Percentiles rank a stretch among this genome's conserved stretches.
phyloP scores from a whole-genome alignment of 768 basidiomycete genomes.

The Pleurotus sapidus region DNA sequence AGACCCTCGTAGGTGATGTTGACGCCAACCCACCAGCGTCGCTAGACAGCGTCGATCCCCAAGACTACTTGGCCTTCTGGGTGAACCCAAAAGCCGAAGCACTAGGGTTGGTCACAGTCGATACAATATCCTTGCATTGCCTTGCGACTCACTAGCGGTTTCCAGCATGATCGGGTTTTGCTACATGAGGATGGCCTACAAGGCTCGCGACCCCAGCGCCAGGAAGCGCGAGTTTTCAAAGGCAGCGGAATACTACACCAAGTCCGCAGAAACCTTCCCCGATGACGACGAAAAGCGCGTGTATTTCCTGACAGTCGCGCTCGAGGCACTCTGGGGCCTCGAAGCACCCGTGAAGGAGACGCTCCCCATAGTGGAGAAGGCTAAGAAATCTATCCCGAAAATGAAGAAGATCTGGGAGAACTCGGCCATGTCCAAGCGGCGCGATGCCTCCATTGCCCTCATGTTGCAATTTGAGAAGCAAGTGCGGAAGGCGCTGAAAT shows the following conservation, averaged over 20 bases:
- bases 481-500: background rate
- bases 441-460: background rate
- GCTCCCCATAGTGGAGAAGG: constrained; percentile 18
- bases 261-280: constrained; percentile 27
- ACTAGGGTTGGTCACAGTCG: constrained; percentile 25
- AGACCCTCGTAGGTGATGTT: constrained; percentile 28
- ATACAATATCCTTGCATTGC: background rate
- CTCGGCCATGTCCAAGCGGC: constrained; percentile 12
- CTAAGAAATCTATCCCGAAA: constrained; percentile 17
- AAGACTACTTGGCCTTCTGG: constrained; percentile 33
- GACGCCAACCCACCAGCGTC: constrained; percentile 21
- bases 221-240: constrained; percentile 14
- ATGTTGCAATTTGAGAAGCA: background rate
- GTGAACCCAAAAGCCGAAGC: constrained; percentile 33
- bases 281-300: constrained; percentile 35
- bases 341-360: constrained; percentile 22
- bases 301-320: constrained; percentile 25
- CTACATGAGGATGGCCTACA: constrained; percentile 21
- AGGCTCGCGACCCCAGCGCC: constrained; percentile 12
- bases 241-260: constrained; percentile 26
- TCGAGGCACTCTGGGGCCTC: constrained; percentile 28
- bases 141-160: background rate
- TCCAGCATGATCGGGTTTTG: constrained; percentile 27
- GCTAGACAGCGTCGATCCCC: constrained; percentile 17
- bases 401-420: constrained; percentile 20